Conservation (phyloP, 2,329 filamentous ascomycete species). For the Exophiala dermatitidis region DNA sequence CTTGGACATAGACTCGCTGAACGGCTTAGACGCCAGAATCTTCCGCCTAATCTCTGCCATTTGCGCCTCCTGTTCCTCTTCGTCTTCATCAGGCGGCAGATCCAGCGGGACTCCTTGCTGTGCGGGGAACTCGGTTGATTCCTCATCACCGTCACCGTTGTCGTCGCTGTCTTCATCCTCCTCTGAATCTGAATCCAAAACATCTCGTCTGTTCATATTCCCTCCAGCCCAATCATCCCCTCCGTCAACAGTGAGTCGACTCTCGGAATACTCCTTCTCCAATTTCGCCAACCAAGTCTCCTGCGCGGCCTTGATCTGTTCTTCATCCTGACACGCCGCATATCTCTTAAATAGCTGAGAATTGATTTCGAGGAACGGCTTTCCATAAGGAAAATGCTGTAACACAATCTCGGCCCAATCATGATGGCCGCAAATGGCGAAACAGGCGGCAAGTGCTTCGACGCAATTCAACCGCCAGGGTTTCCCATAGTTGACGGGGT, state of each 20-base stretch:
- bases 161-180: slow-evolving; percentile 38
- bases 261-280: slow-evolving; percentile 81
- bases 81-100: slow-evolving; percentile 69
- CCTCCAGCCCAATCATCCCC: slow-evolving; percentile 80
- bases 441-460: slow-evolving; percentile 86
- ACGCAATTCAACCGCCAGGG: slow-evolving; percentile 94
- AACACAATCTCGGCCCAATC: slow-evolving; percentile 87
- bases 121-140: slow-evolving; percentile 41
- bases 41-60: slow-evolving; percentile 89
- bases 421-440: slow-evolving; percentile 80
- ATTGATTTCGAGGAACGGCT: slow-evolving; percentile 88
- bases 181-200: slow-evolving; percentile 23
- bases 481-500: slow-evolving; percentile 93
- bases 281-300: slow-evolving; percentile 82
- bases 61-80: slow-evolving; percentile 73
- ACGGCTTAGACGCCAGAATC: slow-evolving; percentile 86
- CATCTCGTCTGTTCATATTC: slow-evolving; percentile 63
- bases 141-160: slow-evolving; percentile 42
- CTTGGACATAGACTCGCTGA: slow-evolving; percentile 50
- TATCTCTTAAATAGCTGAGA: slow-evolving; percentile 73
- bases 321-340: slow-evolving; percentile 73
- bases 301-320: slow-evolving; percentile 74
- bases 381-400: slow-evolving; percentile 78
- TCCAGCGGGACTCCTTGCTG: slow-evolving; percentile 49
- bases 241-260: slow-evolving; percentile 53